Evolutionary conservation across 768 basidiomycete genomes (phyloP), one percentile per base, ranked within the genome.

Genomic region (Agaricus subrufescens): DNA sequence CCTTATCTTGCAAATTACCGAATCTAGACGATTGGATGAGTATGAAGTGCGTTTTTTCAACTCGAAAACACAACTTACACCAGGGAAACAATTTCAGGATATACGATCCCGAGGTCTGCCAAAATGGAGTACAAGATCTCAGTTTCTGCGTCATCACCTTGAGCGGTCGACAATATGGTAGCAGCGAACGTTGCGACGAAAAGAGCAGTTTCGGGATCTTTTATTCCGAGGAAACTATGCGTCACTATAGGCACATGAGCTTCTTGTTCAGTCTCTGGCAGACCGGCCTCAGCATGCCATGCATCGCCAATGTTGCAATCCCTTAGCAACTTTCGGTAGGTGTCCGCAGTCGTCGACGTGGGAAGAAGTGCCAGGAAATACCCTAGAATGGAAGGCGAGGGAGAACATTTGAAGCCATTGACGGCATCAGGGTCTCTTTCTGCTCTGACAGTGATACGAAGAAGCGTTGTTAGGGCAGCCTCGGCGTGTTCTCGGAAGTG

Each of bases 361-460:
- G 91, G 86, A 1, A 95, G 69, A 19, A 92, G 73, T 11, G 90
- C 88, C 38, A 95, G 68, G 71, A 93, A 89, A 68, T 91, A 92
- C 9, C 87, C 89, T 19, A 91, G 69, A 1, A 81, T 81, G 50
- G 91, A 86, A 0, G 76, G 70, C 46, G 73, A 74, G 26, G 88
- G 71, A n/a, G 73, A 70, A 6, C 77, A 69, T 29, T 72, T 67
- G 53, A 72, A 67, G 6, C 73, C 78, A 58, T 80, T 74, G 27
- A 70, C 49, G 11, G 62, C 58, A 25, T 66, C 66, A 19, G 61
- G 58, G 12, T 68, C 71, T 49, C 61, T 62, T 44, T 73, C 65
- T 19, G 77, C 71, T 23, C 75, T 72, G 50, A 83, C 75, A 34
- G 87, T 87, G 39, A 89, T 79, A 30, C 73, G 69, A 11, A 93